Conservation (phyloP, 345 rosid genomes). For the Eucalyptus cloeziana region DNA sequence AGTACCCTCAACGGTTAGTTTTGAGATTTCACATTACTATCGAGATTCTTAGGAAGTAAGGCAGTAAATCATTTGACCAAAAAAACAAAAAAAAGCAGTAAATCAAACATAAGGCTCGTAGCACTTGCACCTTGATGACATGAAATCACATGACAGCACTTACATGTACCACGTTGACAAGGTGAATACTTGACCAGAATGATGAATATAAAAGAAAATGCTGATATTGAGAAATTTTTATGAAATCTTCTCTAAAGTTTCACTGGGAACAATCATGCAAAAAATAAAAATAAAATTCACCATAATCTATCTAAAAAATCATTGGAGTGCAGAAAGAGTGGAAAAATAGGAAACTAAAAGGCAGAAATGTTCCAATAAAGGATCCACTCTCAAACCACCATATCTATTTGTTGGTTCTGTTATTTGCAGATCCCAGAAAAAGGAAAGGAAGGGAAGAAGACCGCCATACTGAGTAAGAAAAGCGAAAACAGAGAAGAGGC, state of each 20-base stretch:
- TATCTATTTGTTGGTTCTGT: not conserved
- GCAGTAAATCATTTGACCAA: too few relatives aligned
- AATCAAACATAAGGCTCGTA: not conserved
- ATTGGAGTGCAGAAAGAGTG: not conserved
- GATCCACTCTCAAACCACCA: not conserved
- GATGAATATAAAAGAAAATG: not conserved
- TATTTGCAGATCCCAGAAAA: not conserved
- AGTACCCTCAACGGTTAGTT: not conserved
- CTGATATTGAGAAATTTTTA: not conserved
- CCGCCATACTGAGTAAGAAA: not conserved
- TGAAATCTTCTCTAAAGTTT: not conserved
- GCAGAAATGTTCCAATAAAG: not conserved
- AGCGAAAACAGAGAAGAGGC: not conserved
- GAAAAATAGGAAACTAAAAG: not conserved
- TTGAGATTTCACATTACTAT: not conserved
- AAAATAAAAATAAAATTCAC: not conserved
- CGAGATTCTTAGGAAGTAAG: not conserved
- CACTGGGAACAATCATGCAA: not conserved
- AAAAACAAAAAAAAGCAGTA: not conserved
- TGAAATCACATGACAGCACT: not conserved
- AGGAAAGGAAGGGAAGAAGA: not conserved
- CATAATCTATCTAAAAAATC: not conserved
- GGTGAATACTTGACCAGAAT: not conserved
- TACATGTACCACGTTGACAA: not conserved
- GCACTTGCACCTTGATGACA: not conserved